A percentile compares a stretch with the other conserved stretches of the same genome.
These are phyloP conservation scores for Fusarium newnesense DNA, from an alignment of 2,329 filamentous ascomycete species.

Conservation along the genomic window DNA sequence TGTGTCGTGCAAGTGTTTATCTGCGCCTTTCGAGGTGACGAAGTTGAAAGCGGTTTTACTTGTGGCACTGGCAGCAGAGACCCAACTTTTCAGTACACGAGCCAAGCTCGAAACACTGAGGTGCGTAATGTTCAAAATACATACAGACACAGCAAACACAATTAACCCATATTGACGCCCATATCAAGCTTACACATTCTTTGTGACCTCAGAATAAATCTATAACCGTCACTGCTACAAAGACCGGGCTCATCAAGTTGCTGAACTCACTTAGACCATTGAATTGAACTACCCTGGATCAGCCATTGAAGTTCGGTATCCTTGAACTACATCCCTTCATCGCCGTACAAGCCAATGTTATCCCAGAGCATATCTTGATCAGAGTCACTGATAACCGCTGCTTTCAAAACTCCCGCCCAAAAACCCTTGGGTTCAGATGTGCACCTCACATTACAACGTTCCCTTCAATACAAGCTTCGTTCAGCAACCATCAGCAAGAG, in stretches of 20 bases:
- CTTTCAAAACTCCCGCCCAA: background rate
- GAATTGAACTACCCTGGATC: background rate
- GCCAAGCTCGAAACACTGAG: no score
- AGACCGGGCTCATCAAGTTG: no score
- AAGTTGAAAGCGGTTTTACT: background rate
- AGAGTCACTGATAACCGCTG: background rate
- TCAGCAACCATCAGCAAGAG: background rate
- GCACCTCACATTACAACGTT: background rate
- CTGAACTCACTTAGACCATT: background rate
- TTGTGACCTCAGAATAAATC: no score
- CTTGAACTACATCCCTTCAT: background rate
- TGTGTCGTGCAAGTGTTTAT: no score
- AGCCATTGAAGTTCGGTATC: background rate
- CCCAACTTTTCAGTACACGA: rapidly evolving
- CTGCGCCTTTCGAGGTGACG: no score
- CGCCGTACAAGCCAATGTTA: background rate
- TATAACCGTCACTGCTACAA: background rate
- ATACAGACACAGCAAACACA: no score
- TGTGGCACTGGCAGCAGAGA: background rate
- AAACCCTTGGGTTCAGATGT: background rate
- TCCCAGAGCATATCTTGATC: no score
- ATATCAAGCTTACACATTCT: background rate
- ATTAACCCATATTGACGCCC: no score
- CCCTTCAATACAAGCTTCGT: no score
- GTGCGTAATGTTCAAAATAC: background rate